Evolutionary conservation across 1,284 basidiomycete species (phyloP), one percentile per base, ranked within the genome.

Genomic region (Apiotrichum veenhuisii): DNA sequence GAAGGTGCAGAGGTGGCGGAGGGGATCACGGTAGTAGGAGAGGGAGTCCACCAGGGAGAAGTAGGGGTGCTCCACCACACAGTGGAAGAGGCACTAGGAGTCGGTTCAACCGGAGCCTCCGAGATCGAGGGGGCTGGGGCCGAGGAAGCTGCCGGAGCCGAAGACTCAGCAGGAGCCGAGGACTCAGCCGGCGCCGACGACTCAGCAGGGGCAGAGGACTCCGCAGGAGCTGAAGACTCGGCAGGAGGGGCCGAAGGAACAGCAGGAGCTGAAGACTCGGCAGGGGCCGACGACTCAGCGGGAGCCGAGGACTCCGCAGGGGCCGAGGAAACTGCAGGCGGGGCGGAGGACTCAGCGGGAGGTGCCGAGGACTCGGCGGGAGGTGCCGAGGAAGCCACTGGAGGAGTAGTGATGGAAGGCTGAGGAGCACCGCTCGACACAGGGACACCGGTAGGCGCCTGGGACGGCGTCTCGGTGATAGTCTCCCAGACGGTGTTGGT

Each of bases 401-500:
- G 34, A 3, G 34, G 2, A 2, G 33, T 30, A 18, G 41, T 36
- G 20, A n/a, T n/a, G 17, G 45, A 46, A 10, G 45, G 20, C 25
- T 22, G 26, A 11, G 23, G 8, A 18, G 48, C 23, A 12, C 45
- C 46, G 44, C 34, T 50, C 23, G 59, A 18, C 14, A 17, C 15
- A 18, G 15, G 5, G 36, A 17, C 36, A 14, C 36, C 15, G 17
- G 36, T 14, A 14, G 14, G 11, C 11, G 36, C 5, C 8, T 14
- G 5, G 15, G 43, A 51, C 41, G 33, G 47, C 25, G 34, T 40
- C 50, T 54, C 52, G 55, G 40, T 41, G 43, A 23, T 41, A 23
- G 64, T 56, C 5, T 72, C 72, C 75, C 75, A 77, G 2, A 75
- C 62, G 2, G 70, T 71, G 51, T 70, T 59, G 11, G 73, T 75